Conservation (phyloP, 1,284 basidiomycete genomes). For the Naganishia liquefaciens region DNA sequence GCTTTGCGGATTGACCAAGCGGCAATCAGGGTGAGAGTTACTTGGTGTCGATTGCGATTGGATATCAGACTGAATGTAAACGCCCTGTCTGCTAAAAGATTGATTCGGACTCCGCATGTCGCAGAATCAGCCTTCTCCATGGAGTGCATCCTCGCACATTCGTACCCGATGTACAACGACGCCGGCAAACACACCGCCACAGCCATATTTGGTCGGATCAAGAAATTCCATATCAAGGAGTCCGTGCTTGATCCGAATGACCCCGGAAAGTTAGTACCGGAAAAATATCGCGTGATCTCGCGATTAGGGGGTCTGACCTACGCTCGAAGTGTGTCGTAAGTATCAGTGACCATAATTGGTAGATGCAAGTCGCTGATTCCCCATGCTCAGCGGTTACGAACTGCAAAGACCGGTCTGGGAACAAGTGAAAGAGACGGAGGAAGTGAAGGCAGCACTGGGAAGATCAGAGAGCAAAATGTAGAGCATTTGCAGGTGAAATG, state of each 20-base stretch:
- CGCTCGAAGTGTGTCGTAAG: constrained; percentile 42
- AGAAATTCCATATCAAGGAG: constrained; percentile 63
- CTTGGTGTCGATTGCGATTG: neutral
- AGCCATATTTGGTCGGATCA: constrained; percentile 66
- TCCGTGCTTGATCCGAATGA: constrained; percentile 60
- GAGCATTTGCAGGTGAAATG: neutral
- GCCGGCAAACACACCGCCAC: constrained; percentile 58
- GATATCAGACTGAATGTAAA: neutral
- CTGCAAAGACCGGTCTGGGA: constrained; percentile 64
- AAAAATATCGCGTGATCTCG: constrained; percentile 64
- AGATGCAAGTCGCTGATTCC: neutral
- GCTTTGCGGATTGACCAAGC: constrained; percentile 67
- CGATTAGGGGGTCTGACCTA: constrained; percentile 67
- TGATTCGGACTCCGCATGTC: constrained; percentile 57
- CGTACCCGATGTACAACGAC: constrained; percentile 60
- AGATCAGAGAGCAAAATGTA: constrained; percentile 20
- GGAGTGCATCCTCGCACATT: constrained; percentile 69
- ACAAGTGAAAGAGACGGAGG: constrained; percentile 53
- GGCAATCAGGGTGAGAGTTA: constrained; percentile 60
- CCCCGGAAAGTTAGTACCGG: constrained; percentile 41
- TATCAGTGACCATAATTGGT: constrained; percentile 20
- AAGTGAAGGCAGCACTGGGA: constrained; percentile 8
- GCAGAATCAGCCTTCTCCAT: constrained; percentile 70
- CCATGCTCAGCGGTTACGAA: constrained; percentile 60
- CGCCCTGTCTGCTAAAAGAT: constrained; percentile 45